A percentile compares a stretch with the other conserved stretches of the same genome.
These are phyloP conservation scores for Ilex paraguariensis DNA, from an alignment of 305 asterid genomes.

Conservation along the genomic window DNA sequence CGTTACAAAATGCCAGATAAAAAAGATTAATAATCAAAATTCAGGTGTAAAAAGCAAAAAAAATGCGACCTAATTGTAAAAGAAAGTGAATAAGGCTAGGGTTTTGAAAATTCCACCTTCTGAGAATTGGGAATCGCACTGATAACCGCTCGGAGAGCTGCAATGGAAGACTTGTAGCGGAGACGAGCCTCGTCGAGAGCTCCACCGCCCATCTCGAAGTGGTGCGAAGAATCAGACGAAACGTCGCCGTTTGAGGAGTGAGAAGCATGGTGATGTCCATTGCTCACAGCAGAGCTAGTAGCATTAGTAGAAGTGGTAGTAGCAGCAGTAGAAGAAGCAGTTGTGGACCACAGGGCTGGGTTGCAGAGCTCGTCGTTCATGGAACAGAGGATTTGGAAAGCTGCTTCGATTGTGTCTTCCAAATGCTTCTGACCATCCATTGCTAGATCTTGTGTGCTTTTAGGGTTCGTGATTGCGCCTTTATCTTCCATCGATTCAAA, in stretches of 20 bases:
- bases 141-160: slow-evolving; percentile 62
- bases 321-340: slow-evolving; percentile 17
- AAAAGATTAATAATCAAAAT: too few species aligned
- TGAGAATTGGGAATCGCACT: slow-evolving; percentile 52
- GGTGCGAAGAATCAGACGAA: slow-evolving; percentile 48
- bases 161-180: slow-evolving; percentile 71
- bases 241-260: slow-evolving; percentile 48
- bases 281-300: background rate
- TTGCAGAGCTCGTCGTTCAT: slow-evolving; percentile 95
- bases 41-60: too few species aligned
- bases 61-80: too few species aligned
- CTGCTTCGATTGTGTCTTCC: slow-evolving; percentile 67
- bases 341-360: slow-evolving; percentile 69
- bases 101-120: slow-evolving; percentile 37
- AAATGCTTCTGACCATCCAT: slow-evolving; percentile 67
- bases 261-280: slow-evolving; percentile 20
- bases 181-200: slow-evolving; percentile 86
- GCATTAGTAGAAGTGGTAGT: slow-evolving; percentile 3
- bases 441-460: slow-evolving; percentile 48
- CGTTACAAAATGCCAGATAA: too few species aligned
- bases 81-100: too few species aligned
- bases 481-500: background rate
- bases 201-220: slow-evolving; percentile 73
- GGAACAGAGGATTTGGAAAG: slow-evolving; percentile 67
- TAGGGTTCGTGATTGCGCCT: slow-evolving; percentile 6